Evolutionary conservation across 2,329 filamentous ascomycete species (phyloP).

Genomic region (Aspergillus melleus): DNA sequence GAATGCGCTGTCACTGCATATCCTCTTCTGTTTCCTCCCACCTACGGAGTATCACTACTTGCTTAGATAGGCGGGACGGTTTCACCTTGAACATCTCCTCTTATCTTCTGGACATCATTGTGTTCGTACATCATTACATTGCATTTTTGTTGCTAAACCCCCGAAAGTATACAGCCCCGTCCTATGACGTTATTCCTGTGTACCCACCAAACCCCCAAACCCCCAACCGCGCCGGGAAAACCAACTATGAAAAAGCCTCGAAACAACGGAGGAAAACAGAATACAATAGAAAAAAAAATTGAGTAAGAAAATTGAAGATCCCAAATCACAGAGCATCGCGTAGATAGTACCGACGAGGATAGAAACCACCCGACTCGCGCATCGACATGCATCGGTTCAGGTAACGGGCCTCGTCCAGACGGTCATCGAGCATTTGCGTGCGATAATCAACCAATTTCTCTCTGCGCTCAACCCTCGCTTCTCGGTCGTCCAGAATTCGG

Average conservation of each 20-base stretch:
- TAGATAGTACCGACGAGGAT: conserved; percentile 17
- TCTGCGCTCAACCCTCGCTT: conserved; percentile 15
- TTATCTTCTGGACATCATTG: too few relatives aligned
- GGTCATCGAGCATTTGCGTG: conserved; percentile 23
- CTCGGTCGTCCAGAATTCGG: conserved; percentile 29
- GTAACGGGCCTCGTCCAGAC: conserved; percentile 10
- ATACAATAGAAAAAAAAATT: background rate
- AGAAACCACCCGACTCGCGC: conserved; percentile 16
- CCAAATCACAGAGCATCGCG: conserved; percentile 10
- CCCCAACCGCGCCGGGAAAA: conserved; percentile 8
- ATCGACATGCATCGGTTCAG: conserved; percentile 16
- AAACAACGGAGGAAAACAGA: conserved; percentile 1
- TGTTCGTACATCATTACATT: too few relatives aligned
- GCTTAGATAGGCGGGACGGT: too few relatives aligned
- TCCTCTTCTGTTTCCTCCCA: conserved; percentile 8
- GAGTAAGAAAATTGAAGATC: background rate
- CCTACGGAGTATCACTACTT: background rate
- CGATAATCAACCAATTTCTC: conserved; percentile 17
- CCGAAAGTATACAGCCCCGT: too few relatives aligned
- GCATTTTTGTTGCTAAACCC: too few relatives aligned
- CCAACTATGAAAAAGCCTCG: conserved; percentile 3
- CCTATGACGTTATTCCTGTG: too few relatives aligned
- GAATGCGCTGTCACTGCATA: conserved; percentile 2
- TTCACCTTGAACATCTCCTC: too few relatives aligned
- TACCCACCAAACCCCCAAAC: background rate